Percentiles rank a stretch among this genome's conserved stretches.
Conservation (phyloP, 768 basidiomycete species). For the Leccinellum albellum region DNA sequence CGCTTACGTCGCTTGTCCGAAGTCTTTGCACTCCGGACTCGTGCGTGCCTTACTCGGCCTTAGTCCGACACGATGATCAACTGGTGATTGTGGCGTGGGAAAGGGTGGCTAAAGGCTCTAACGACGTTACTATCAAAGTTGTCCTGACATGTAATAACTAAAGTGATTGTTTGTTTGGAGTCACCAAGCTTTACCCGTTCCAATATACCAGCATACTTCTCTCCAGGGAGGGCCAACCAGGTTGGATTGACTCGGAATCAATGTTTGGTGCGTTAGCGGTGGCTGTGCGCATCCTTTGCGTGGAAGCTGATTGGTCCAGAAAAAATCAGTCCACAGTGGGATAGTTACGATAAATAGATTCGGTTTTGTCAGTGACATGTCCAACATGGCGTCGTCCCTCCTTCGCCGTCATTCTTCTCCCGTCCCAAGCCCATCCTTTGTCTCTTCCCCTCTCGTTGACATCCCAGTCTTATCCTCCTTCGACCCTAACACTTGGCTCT, state of each 20-base stretch:
- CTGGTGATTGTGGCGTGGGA: neutral
- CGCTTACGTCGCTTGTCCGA: too few relatives aligned
- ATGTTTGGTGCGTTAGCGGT: neutral
- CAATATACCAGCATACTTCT: neutral
- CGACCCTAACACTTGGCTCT: conserved; percentile 48
- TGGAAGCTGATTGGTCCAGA: neutral
- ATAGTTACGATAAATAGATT: neutral
- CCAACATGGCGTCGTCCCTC: conserved; percentile 31
- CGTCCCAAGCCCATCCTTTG: conserved; percentile 42
- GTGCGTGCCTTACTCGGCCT: too few relatives aligned
- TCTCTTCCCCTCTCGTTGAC: conserved; percentile 36
- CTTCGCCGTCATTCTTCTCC: conserved; percentile 32
- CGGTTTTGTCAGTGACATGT: neutral
- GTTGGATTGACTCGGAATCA: too few relatives aligned
- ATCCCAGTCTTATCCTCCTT: conserved; percentile 50
- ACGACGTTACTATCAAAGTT: too few relatives aligned
- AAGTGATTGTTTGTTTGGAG: too few relatives aligned
- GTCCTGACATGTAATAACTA: too few relatives aligned
- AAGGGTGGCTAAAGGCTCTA: too few relatives aligned
- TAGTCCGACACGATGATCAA: too few relatives aligned
- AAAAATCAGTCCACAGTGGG: neutral
- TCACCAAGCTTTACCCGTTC: neutral
- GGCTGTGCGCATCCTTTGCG: conserved; percentile 9
- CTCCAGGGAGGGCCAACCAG: neutral
- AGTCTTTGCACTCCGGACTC: too few relatives aligned